Conservation (phyloP, 2,329 filamentous ascomycete species). For the Penicillium sclerotigenum region DNA sequence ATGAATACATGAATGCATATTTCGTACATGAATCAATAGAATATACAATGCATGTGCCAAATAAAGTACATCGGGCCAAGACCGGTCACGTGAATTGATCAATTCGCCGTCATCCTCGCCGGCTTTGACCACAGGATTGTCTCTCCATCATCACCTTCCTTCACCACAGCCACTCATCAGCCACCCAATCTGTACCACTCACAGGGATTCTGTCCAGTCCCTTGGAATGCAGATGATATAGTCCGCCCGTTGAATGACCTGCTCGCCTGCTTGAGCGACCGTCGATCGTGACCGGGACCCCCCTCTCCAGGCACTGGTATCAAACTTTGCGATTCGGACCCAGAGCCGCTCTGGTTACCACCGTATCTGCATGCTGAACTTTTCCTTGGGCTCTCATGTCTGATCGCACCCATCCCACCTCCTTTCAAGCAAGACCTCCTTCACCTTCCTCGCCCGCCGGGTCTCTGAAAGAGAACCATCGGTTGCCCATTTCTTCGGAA, state of each 20-base stretch:
- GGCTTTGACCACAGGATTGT: conserved; percentile 17
- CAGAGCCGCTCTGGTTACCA: conserved; percentile 15
- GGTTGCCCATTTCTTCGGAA: conserved; percentile 30
- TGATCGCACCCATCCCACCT: conserved; percentile 33
- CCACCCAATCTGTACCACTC: conserved; percentile 11
- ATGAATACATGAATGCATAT: background rate
- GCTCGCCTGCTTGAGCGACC: conserved; percentile 35
- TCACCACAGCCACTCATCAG: conserved; percentile 19
- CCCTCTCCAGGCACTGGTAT: conserved; percentile 24
- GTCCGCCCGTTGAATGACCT: conserved; percentile 32
- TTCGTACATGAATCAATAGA: background rate
- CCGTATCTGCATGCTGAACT: conserved; percentile 13
- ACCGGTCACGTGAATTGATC: conserved; percentile 4
- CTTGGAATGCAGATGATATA: conserved; percentile 37
- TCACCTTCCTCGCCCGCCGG: conserved; percentile 45
- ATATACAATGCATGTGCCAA: conserved; percentile 8
- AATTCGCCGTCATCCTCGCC: conserved; percentile 17
- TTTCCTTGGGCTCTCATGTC: conserved; percentile 36
- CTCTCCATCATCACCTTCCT: conserved; percentile 16
- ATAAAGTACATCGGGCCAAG: conserved; percentile 5
- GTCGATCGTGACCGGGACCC: conserved; percentile 32
- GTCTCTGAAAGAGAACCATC: conserved; percentile 37
- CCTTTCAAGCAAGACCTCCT: conserved; percentile 39
- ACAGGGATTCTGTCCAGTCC: conserved; percentile 13
- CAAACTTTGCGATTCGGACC: conserved; percentile 20